These are phyloP conservation scores for Gossypium raimondii DNA, from an alignment of 345 rosid genomes.

Conservation along the genomic window DNA sequence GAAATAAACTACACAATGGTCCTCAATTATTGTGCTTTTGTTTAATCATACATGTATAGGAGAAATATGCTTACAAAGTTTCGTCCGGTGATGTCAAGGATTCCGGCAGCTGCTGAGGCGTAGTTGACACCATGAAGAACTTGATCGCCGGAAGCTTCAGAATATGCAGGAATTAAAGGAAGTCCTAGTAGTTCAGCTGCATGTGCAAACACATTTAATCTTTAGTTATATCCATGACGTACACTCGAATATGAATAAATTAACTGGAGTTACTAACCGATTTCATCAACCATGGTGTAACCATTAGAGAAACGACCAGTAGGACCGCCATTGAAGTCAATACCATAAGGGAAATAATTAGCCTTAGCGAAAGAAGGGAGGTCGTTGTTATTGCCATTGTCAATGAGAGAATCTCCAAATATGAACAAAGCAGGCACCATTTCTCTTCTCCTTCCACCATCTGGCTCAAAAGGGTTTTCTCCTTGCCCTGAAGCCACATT, in stretches of 20 bases:
- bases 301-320: slow-evolving; percentile 99
- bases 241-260: too few relatives aligned
- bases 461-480: slow-evolving; percentile 16
- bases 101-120: slow-evolving; percentile 97
- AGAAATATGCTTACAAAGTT: slow-evolving; percentile 60
- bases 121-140: slow-evolving; percentile 84
- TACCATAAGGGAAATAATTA: slow-evolving; percentile 90
- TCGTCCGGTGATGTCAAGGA: slow-evolving; percentile 82
- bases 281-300: slow-evolving; percentile 86
- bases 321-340: slow-evolving; percentile 89
- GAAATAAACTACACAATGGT: not conserved
- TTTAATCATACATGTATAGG: not conserved
- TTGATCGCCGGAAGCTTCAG: slow-evolving; percentile 73
- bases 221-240: not conserved
- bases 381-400: slow-evolving; percentile 88
- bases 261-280: slow-evolving; percentile 37
- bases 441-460: slow-evolving; percentile 32
- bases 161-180: slow-evolving; percentile 76
- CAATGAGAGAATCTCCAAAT: slow-evolving; percentile 91
- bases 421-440: slow-evolving; percentile 87
- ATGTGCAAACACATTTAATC: not conserved
- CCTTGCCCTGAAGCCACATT: slow-evolving; percentile 15
- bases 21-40: too few relatives aligned
- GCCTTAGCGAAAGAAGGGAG: slow-evolving; percentile 89
- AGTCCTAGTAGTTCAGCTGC: slow-evolving; percentile 77